Percentiles rank a stretch among this genome's conserved stretches.
These are phyloP conservation scores for Histomonas meleagridis DNA, from an alignment of 208 protist genomes.

Conservation along the genomic window DNA sequence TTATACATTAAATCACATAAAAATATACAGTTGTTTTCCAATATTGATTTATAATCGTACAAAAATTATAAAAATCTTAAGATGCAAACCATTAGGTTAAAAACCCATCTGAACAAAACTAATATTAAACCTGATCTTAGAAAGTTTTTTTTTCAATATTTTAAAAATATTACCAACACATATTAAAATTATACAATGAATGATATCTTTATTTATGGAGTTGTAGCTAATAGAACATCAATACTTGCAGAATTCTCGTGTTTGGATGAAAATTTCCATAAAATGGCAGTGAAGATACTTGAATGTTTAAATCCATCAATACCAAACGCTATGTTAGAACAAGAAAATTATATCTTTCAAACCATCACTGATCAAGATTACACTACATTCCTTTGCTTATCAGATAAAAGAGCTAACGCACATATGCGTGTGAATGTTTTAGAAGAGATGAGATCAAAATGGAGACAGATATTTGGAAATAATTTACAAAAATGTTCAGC, in stretches of 20 bases:
- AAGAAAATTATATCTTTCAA: not conserved
- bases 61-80: no score
- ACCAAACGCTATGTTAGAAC: not conserved
- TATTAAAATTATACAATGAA: no score
- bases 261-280: not conserved
- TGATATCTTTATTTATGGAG: not conserved
- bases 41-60: no score
- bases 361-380: not conserved
- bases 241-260: not conserved
- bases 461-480: slow-evolving; percentile 7
- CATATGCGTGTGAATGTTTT: not conserved
- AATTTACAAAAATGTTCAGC: not conserved
- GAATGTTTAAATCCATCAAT: slow-evolving; percentile 1
- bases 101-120: no score
- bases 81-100: no score
- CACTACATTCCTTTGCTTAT: not conserved
- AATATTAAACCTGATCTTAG: no score
- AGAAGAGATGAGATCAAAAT: not conserved
- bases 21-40: no score
- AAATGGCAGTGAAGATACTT: slow-evolving; percentile 17
- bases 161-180: no score
- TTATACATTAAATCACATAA: no score
- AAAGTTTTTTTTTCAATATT: no score
- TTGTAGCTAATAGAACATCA: not conserved
- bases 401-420: not conserved